Evolutionary conservation across 306 rosid genomes (phyloP).

Genomic region (Gillenia trifoliata): DNA sequence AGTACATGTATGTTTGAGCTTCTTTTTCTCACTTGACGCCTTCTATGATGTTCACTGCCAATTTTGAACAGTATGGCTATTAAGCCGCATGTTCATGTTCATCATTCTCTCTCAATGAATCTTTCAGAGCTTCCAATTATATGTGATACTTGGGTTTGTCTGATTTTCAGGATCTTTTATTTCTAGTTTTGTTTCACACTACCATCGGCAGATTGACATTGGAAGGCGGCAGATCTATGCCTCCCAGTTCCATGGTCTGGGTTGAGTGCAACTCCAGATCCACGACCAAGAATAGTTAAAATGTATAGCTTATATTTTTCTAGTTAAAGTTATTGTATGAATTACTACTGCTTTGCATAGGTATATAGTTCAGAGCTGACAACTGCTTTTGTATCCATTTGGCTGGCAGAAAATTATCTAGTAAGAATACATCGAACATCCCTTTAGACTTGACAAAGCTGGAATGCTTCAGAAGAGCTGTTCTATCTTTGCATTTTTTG

Average conservation of each 20-base stretch:
- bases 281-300: slow-evolving; percentile 70
- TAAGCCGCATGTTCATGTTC: slow-evolving; percentile 21
- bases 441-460: slow-evolving; percentile 67
- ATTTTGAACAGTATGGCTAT: neutral
- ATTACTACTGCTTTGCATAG: slow-evolving; percentile 12
- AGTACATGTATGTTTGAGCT: no score
- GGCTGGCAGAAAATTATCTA: slow-evolving; percentile 64
- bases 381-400: slow-evolving; percentile 26
- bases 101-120: slow-evolving; percentile 18
- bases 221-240: slow-evolving; percentile 97
- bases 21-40: neutral
- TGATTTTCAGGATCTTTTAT: slow-evolving; percentile 56
- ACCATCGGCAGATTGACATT: slow-evolving; percentile 60
- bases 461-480: slow-evolving; percentile 65
- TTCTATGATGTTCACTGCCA: neutral
- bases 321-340: slow-evolving; percentile 5
- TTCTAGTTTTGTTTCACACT: slow-evolving; percentile 52
- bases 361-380: slow-evolving; percentile 20
- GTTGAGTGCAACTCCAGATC: slow-evolving; percentile 70
- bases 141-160: slow-evolving; percentile 28
- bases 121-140: slow-evolving; percentile 7
- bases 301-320: slow-evolving; percentile 44
- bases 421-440: slow-evolving; percentile 63
- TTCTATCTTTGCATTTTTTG: slow-evolving; percentile 21
- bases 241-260: slow-evolving; percentile 99